Conservation (phyloP, 148 eudicot species). For the Rhododendron mucronatum region DNA sequence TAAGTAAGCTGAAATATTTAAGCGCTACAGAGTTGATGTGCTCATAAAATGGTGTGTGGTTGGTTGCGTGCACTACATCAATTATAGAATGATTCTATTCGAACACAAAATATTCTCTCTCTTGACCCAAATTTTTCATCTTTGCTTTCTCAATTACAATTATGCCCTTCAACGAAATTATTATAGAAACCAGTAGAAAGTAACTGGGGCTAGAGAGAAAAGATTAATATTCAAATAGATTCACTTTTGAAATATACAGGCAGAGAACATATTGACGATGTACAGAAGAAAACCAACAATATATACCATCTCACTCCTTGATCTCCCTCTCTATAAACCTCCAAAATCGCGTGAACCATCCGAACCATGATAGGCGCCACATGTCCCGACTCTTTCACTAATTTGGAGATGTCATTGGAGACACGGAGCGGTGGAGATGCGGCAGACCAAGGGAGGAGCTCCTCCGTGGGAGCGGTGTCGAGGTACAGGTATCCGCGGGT, state of each 20-base stretch:
- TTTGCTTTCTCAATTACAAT: too few species aligned
- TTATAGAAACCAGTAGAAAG: too few species aligned
- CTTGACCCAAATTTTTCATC: too few species aligned
- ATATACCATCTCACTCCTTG: slow-evolving; percentile 17
- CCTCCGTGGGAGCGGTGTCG: slow-evolving; percentile 13
- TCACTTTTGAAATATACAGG: too few species aligned
- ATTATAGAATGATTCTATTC: too few species aligned
- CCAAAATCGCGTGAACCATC: slow-evolving; percentile 23
- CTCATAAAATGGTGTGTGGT: too few species aligned
- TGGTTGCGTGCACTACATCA: too few species aligned
- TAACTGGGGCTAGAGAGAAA: too few species aligned
- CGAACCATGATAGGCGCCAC: not conserved
- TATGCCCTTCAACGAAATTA: too few species aligned
- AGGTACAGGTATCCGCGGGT: slow-evolving; percentile 22
- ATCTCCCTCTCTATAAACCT: slow-evolving; percentile 19
- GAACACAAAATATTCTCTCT: too few species aligned
- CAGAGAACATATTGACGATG: too few species aligned
- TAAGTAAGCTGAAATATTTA: not conserved
- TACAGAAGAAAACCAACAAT: not conserved
- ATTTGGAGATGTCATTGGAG: slow-evolving; percentile 1
- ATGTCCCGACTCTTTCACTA: not conserved
- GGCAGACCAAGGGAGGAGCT: slow-evolving; percentile 26
- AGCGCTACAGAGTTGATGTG: not conserved
- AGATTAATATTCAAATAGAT: too few species aligned
- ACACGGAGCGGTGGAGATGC: slow-evolving; percentile 18